phyloP scores from a whole-genome alignment of 805 yeast genomes.

The Pichia nakasei region DNA sequence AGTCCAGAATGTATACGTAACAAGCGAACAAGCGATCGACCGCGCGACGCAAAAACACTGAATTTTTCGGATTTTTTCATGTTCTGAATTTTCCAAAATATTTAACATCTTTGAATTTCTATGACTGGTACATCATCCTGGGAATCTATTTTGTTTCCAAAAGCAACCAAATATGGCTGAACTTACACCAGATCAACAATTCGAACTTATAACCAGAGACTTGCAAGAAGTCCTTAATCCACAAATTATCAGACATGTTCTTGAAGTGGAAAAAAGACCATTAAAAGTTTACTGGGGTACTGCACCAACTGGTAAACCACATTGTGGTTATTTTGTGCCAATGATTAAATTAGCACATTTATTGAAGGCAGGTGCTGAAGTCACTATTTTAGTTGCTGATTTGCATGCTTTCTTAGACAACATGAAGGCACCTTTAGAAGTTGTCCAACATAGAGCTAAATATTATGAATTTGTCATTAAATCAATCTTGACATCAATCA shows the following conservation, averaged over 20 bases:
- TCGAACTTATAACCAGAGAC: slow-evolving; percentile 68
- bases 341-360: slow-evolving; percentile 95
- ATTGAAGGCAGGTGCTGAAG: slow-evolving; percentile 92
- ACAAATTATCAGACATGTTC: slow-evolving; percentile 75
- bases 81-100: no score
- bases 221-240: slow-evolving; percentile 88
- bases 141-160: no score
- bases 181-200: slow-evolving; percentile 53
- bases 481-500: slow-evolving; percentile 74
- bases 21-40: no score
- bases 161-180: slow-evolving; percentile 13
- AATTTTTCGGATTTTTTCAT: no score
- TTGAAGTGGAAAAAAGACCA: slow-evolving; percentile 75
- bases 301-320: slow-evolving; percentile 98
- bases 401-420: slow-evolving; percentile 94
- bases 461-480: slow-evolving; percentile 82
- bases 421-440: slow-evolving; percentile 96
- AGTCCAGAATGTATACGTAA: no score
- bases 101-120: no score
- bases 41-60: no score
- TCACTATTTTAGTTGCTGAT: slow-evolving; percentile 86
- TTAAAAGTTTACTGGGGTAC: slow-evolving; percentile 96
- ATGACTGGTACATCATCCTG: no score
- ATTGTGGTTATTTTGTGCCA: slow-evolving; percentile 97
- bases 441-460: slow-evolving; percentile 78